Base-by-base conservation (phyloP, 495 filamentous ascomycete genomes). In the Amorphotheca resinae region DNA sequence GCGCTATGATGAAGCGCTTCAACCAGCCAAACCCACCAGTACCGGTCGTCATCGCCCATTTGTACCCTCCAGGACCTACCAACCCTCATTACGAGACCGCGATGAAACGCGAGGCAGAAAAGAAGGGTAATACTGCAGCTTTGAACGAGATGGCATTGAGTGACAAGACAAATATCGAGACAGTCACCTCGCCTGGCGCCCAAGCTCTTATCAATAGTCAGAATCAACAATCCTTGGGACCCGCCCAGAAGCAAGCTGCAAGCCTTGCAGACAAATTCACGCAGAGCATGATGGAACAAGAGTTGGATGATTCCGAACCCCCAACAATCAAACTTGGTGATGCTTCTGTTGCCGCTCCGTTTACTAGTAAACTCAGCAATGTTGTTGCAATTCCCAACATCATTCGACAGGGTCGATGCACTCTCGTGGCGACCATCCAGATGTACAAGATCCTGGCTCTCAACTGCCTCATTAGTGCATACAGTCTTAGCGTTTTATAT, bases 371-470 rank as follows among this genome's bases (percentile, higher is more conserved):
- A 63, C 72, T 99, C 21, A 84, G 87, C 43, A 95, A 96, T 54
- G 91, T 99, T 38, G 75, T 99, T 51, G 91, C 91, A 33, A 89
- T 99, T 48, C 87, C 91, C 14, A 96, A 99, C 67, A 99, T 99
- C 53, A 85, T 99, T 51, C 82, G 91, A 46, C 91, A 99, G 64
- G 91, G 91, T 38, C 80, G 91, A 45, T 99, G 91, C 63, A 95
- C 91, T 1, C 70, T 99, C 9, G 93, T 99, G 36, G 89, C 91
- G 3, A 96, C 93, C 2, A 96, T 99, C 50, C 91, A 99, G 66
- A 99, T 99, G 91, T 99, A 96, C 73, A 99, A 99, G 71, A 99
- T 99, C 54, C 73, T 99, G 41, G 91, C 91, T 16, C 68, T 99
- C 45, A 99, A 99, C 68, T 99, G 91, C 59, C 68, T 99, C 55